A percentile compares a stretch with the other conserved stretches of the same genome.
Evolutionary conservation across 768 basidiomycete species (phyloP).

Genomic region (Boletus speciosus): DNA sequence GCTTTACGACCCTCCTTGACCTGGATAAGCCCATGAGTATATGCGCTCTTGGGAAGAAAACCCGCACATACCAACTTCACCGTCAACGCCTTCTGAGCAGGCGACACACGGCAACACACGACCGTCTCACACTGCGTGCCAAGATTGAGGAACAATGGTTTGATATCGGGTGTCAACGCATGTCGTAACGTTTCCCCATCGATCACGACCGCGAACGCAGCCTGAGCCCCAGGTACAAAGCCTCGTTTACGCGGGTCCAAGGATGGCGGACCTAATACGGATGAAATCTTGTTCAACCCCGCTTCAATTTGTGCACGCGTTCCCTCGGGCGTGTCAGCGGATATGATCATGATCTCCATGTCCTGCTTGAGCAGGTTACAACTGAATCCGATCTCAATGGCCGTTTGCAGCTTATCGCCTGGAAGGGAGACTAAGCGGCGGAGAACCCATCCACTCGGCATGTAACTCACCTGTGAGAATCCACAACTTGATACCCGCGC

Average conservation of each 20-base stretch:
- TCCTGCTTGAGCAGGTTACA: slow-evolving; percentile 92
- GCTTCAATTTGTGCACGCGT: slow-evolving; percentile 87
- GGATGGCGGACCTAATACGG: slow-evolving; percentile 72
- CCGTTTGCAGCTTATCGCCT: slow-evolving; percentile 98
- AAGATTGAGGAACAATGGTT: slow-evolving; percentile 83
- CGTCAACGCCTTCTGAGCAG: slow-evolving; percentile 96
- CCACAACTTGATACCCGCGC: slow-evolving; percentile 97
- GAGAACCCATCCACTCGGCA: neutral
- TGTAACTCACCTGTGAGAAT: slow-evolving; percentile 76
- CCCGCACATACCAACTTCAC: slow-evolving; percentile 72
- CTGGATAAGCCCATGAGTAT: slow-evolving; percentile 34
- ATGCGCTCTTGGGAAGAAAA: neutral
- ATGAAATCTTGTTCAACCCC: slow-evolving; percentile 91
- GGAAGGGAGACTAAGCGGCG: neutral
- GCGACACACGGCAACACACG: slow-evolving; percentile 96
- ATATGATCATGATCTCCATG: slow-evolving; percentile 98
- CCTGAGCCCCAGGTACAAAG: slow-evolving; percentile 59
- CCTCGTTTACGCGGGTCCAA: slow-evolving; percentile 60
- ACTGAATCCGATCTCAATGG: slow-evolving; percentile 95
- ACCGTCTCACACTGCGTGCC: slow-evolving; percentile 97
- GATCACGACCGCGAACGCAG: slow-evolving; percentile 90
- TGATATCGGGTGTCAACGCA: slow-evolving; percentile 74
- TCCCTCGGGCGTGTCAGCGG: slow-evolving; percentile 71
- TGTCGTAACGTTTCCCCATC: slow-evolving; percentile 90
- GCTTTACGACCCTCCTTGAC: slow-evolving; percentile 95